These are phyloP conservation scores for Clohesyomyces aquaticus DNA, from an alignment of 495 filamentous ascomycete species.

Conservation along the genomic window DNA sequence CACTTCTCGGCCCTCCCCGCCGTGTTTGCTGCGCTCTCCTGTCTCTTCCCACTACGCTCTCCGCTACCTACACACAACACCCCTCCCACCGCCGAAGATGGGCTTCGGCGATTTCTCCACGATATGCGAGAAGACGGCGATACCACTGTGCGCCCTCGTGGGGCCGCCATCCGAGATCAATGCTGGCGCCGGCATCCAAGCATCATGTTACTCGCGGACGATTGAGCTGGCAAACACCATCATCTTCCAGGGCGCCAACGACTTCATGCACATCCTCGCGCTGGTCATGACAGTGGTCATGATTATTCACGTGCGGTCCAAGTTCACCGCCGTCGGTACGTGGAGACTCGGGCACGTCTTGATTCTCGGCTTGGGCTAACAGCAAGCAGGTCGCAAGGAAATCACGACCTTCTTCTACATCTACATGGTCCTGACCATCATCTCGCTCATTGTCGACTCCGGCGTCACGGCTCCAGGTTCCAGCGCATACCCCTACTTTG, in stretches of 20 bases:
- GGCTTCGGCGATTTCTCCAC: constrained; percentile 85
- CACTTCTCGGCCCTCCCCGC: constrained; percentile 3
- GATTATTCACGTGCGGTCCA: constrained; percentile 93
- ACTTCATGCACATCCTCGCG: constrained; percentile 90
- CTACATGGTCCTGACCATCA: constrained; percentile 86
- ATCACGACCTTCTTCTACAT: constrained; percentile 98
- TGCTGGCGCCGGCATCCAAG: constrained; percentile 75
- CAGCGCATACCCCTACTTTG: constrained; percentile 84
- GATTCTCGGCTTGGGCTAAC: background rate
- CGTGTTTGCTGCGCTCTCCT: background rate
- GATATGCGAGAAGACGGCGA: constrained; percentile 81
- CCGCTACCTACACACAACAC: background rate
- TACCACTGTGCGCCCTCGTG: constrained; percentile 87
- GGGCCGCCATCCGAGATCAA: constrained; percentile 67
- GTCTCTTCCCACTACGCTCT: background rate
- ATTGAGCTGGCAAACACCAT: constrained; percentile 97
- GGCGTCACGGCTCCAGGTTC: constrained; percentile 87
- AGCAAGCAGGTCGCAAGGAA: constrained; percentile 82
- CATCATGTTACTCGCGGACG: constrained; percentile 90
- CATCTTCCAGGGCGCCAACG: constrained; percentile 92
- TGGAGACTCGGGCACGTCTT: constrained; percentile 29
- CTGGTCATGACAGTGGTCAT: constrained; percentile 93
- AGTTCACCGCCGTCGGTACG: constrained; percentile 98
- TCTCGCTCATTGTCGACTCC: constrained; percentile 88
- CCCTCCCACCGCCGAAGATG: constrained; percentile 56